Percentiles rank a stretch among this genome's conserved stretches.
phyloP scores from a whole-genome alignment of 805 yeast genomes.

The Sugiyamaella lignohabitans region DNA sequence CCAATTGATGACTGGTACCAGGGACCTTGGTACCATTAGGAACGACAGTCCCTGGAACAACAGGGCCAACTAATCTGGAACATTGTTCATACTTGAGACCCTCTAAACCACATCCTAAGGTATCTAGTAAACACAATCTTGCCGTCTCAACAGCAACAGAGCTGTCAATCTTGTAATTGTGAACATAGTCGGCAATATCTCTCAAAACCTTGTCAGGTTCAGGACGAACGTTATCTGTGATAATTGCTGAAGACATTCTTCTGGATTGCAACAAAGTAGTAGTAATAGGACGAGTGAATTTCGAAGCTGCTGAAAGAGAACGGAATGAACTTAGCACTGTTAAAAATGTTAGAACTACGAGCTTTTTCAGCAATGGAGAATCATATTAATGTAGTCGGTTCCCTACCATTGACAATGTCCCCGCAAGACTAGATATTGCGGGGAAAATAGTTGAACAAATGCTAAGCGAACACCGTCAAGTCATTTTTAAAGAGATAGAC shows the following conservation, averaged over 20 bases:
- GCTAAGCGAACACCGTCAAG: too few species aligned
- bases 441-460: too few species aligned
- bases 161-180: constrained; percentile 40
- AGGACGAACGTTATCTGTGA: constrained; percentile 45
- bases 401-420: too few species aligned
- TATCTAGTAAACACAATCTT: constrained; percentile 47
- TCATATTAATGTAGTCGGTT: too few species aligned
- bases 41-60: constrained; percentile 50
- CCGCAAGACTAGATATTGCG: too few species aligned
- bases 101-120: constrained; percentile 55
- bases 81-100: constrained; percentile 50
- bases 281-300: neutral
- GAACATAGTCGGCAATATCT: constrained; percentile 48
- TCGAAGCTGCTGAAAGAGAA: neutral
- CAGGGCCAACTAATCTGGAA: constrained; percentile 44
- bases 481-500: too few species aligned
- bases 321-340: neutral
- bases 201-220: constrained; percentile 43
- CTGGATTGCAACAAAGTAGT: neutral
- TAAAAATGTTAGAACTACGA: too few species aligned
- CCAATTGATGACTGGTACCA: constrained; percentile 46
- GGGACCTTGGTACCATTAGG: constrained; percentile 51
- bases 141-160: constrained; percentile 49
- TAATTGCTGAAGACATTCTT: constrained; percentile 21
- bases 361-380: too few species aligned